phyloP scores from a whole-genome alignment of 768 basidiomycete species.

The Leccinum broughii region DNA sequence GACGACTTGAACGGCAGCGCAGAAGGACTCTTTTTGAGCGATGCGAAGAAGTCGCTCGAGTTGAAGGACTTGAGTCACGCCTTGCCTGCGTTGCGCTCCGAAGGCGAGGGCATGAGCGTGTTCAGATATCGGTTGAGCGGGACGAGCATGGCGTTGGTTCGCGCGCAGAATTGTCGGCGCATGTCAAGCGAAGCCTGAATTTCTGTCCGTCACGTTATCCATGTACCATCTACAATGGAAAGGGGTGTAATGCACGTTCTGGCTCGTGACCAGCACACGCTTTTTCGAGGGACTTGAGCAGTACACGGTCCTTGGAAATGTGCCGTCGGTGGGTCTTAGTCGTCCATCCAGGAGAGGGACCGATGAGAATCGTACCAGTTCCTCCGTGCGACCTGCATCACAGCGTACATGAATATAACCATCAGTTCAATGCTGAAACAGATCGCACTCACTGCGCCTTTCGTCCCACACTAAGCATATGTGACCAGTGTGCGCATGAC shows the following conservation, averaged over 20 bases:
- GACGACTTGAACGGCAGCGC: conserved; percentile 74
- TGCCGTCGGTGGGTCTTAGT: conserved; percentile 79
- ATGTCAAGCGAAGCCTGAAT: conserved; percentile 64
- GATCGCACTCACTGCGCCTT: conserved; percentile 40
- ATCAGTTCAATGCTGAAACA: neutral
- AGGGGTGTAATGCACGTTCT: conserved; percentile 45
- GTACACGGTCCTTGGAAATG: conserved; percentile 76
- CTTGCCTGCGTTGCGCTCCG: too few species aligned
- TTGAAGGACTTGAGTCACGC: too few species aligned
- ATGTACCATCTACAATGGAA: neutral
- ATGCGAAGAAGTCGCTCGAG: too few species aligned
- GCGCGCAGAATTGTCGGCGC: conserved; percentile 78
- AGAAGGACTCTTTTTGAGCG: conserved; percentile 46
- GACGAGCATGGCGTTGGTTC: conserved; percentile 83
- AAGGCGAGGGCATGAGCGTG: conserved; percentile 42
- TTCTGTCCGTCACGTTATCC: conserved; percentile 38
- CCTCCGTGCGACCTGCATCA: conserved; percentile 8
- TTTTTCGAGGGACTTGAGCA: conserved; percentile 73
- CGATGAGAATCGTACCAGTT: conserved; percentile 28
- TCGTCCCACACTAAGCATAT: conserved; percentile 70
- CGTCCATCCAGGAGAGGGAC: conserved; percentile 72
- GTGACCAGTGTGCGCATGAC: conserved; percentile 83
- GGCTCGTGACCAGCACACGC: conserved; percentile 50
- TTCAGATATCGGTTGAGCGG: conserved; percentile 92
- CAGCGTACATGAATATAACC: neutral